Evolutionary conservation across 768 basidiomycete species (phyloP).

Genomic region (Auriscalpium vulgare): DNA sequence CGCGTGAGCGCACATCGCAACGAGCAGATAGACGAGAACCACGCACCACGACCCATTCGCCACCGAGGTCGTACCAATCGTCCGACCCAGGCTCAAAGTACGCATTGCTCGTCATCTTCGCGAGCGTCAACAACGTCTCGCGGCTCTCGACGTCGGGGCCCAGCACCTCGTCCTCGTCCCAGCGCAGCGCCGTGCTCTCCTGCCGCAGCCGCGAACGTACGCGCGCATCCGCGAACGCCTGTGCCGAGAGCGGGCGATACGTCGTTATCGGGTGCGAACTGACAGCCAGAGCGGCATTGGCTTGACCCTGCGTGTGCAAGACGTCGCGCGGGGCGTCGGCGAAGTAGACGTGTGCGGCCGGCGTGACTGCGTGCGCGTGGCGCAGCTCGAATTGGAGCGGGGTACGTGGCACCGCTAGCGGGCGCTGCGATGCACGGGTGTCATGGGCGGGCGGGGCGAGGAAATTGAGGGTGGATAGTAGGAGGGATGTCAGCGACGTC

Average conservation of each 20-base stretch:
- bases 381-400: conserved; percentile 52
- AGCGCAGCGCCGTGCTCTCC: conserved; percentile 37
- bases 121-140: conserved; percentile 65
- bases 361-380: conserved; percentile 52
- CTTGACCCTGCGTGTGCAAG: conserved; percentile 18
- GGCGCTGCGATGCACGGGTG: background rate
- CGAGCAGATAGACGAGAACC: background rate
- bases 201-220: conserved; percentile 29
- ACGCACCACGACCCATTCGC: conserved; percentile 55
- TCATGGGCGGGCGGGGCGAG: background rate
- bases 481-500: conserved; percentile 2
- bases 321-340: conserved; percentile 33
- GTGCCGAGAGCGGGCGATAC: conserved; percentile 38
- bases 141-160: conserved; percentile 70
- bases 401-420: background rate
- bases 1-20: background rate
- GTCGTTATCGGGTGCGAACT: conserved; percentile 31
- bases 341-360: conserved; percentile 51
- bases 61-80: conserved; percentile 66
- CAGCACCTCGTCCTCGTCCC: conserved; percentile 56
- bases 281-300: conserved; percentile 30
- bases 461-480: conserved; percentile 4
- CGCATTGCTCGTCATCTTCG: conserved; percentile 87
- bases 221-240: conserved; percentile 27
- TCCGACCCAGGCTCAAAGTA: conserved; percentile 46